Base-by-base conservation (phyloP, 2,329 filamentous ascomycete species). In the Nothophaeocryptopus gaeumannii region DNA sequence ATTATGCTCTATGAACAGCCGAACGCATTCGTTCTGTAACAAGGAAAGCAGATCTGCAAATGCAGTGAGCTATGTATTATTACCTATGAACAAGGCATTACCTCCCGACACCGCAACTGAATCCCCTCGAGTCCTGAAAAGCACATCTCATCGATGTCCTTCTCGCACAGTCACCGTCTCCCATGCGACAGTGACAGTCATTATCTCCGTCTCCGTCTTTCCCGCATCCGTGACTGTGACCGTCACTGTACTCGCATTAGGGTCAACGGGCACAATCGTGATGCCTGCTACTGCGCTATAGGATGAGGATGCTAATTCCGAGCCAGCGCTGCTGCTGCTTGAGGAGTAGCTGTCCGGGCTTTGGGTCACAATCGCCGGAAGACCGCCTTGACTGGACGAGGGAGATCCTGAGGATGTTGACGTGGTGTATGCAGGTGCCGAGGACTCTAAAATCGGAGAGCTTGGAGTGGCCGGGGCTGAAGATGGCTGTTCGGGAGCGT, bases 231-330 rank as follows among this genome's bases (percentile, higher is more conserved):
- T 62, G 5, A 59, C 50, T 5, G 59, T 61, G 14, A 58, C 46
- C 7, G 54, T 58, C 10, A 54, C 42, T 2, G 34, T 47, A 13
- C 20, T 35, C 11, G 45, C 47, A 33, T 55, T 54, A 7, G 58
- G 54, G 31, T 56, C 47, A 15, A 62, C 47, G 7, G 60, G 60
- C 20, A 62, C 54, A 41, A 62, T 62, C 9, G 57, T 61, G 51
- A 62, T 62, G 1, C 60, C 60, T 20, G 50, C 50, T 26, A 39
- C 12, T 3, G 44, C 48, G 35, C 45, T 52, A 10, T 48, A 48
- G 15, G 45, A 49, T 12, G 50, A 45, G 15, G 33, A 33, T 3
- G 31, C n/a, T 26, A 7, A 26, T 26, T 7, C 20, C 20, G 7
- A 26, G 20, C 7, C 20, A 1, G 13, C 15, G 20, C 20, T 26